Percentiles rank a stretch among this genome's conserved stretches.
Conservation (phyloP, 2,329 filamentous ascomycete genomes). For the Colletotrichum lini region DNA sequence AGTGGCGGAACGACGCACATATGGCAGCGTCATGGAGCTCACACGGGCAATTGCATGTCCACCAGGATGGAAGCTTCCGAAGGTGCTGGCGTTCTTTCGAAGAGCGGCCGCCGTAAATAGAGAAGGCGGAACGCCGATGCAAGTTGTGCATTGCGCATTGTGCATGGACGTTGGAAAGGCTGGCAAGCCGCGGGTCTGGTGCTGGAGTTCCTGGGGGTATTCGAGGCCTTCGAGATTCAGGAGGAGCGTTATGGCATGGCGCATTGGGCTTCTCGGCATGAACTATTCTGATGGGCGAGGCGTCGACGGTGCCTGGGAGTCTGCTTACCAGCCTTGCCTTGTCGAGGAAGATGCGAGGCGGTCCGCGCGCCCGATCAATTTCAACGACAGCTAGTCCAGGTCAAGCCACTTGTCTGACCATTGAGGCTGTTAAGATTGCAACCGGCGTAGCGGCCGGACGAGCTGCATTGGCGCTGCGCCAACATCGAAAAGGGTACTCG, state of each 20-base stretch:
- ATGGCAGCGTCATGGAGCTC: conserved; percentile 21
- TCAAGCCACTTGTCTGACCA: conserved; percentile 42
- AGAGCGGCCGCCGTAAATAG: conserved; percentile 30
- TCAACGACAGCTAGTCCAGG: conserved; percentile 40
- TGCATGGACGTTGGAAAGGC: conserved; percentile 35
- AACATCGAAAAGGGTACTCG: conserved; percentile 9
- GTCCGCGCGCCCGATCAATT: conserved; percentile 38
- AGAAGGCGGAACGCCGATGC: conserved; percentile 39
- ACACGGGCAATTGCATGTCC: neutral
- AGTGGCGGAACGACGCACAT: conserved; percentile 7
- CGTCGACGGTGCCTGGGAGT: conserved; percentile 10
- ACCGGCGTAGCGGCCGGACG: conserved; percentile 33
- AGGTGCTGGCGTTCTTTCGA: neutral
- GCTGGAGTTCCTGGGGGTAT: too few relatives aligned
- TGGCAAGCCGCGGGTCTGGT: neutral
- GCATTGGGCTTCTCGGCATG: conserved; percentile 31
- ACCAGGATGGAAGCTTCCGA: conserved; percentile 16
- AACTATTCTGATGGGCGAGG: conserved; percentile 37
- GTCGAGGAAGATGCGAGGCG: conserved; percentile 13
- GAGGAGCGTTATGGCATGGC: conserved; percentile 40
- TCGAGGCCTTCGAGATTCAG: conserved; percentile 12
- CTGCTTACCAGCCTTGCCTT: conserved; percentile 3
- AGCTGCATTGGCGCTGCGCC: conserved; percentile 38
- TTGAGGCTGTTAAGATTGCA: conserved; percentile 38
- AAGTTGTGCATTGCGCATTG: conserved; percentile 36